Evolutionary conservation across 2,329 filamentous ascomycete species (phyloP), one percentile per base, ranked within the genome.

Genomic region (Ascochyta pisi): DNA sequence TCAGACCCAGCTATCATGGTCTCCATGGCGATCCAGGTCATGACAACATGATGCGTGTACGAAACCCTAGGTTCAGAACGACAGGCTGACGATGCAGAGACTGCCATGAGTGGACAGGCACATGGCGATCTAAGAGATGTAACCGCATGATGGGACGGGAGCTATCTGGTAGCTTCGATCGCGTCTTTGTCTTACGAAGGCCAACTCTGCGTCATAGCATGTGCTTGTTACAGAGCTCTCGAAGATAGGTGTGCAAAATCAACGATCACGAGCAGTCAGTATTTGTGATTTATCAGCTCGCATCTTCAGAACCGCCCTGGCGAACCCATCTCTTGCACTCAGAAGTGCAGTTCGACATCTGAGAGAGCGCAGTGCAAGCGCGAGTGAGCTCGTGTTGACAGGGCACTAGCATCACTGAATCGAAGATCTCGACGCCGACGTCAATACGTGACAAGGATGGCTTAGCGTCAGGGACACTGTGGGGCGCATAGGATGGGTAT

Each of bases 391-490:
- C 26, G 38, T 39, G 8, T 44, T 34, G 12, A 50, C 39, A 27
- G 15, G 48, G 31, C 39, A 12, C 53, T 39, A 35, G 47, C 41
- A 51, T 16, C 23, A 12, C 19, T 19, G 24, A 40, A 34, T 12
- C 27, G 38, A 27, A 42, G 37, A 23, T 46, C 39, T 62, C 12
- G 44, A 34, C 54, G 50, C 41, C 41, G 61, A 67, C 64, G 63
- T 67, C 65, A 68, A 67, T 24, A 66, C 46, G 15, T 27, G 29
- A 38, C 22, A 29, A 27, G 50, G 34, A 19, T 29, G 42, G 55
- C 19, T 41, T 71, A 71, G 67, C 60, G 56, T 54, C 65, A 67
- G 67, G 66, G 40, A 62, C 56, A 60, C 41, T 63, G 52, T 60
- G 54, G 54, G 37, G 24, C 48, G 8, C 24, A 15, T n/a, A 16